Evolutionary conservation across 805 yeast species (phyloP).

Genomic region (Starmerella bombicola): DNA sequence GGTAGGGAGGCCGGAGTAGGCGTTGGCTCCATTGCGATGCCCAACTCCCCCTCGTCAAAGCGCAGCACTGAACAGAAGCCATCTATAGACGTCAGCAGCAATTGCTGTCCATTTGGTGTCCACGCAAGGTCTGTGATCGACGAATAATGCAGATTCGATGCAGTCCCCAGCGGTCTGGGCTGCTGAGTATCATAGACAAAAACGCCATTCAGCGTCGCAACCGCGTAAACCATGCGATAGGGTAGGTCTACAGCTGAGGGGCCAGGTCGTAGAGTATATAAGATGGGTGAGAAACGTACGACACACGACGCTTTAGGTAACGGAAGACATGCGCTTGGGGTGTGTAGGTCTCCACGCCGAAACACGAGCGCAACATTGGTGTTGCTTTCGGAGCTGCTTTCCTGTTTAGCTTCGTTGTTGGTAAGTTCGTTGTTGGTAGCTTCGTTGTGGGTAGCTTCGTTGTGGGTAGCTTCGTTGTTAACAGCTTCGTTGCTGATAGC

Average conservation of each 20-base stretch:
- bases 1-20: too few relatives aligned
- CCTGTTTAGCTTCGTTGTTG: too few relatives aligned
- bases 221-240: conserved; percentile 77
- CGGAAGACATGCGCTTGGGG: conserved; percentile 71
- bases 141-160: conserved; percentile 74
- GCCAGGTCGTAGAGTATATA: conserved; percentile 34
- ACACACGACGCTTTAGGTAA: conserved; percentile 73
- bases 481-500: too few relatives aligned
- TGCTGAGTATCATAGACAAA: conserved; percentile 69
- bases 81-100: conserved; percentile 76
- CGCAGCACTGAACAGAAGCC: conserved; percentile 72
- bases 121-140: conserved; percentile 80
- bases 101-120: conserved; percentile 59
- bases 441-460: too few relatives aligned
- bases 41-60: conserved; percentile 45
- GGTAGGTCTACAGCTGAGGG: conserved; percentile 40
- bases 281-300: conserved; percentile 59
- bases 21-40: conserved; percentile 26
- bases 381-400: neutral
- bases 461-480: too few relatives aligned
- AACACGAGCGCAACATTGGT: conserved; percentile 40
- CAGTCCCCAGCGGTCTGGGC: conserved; percentile 54
- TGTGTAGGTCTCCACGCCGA: conserved; percentile 51
- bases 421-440: too few relatives aligned
- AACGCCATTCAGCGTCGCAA: conserved; percentile 83